phyloP scores from a whole-genome alignment of 176 grass and related monocot genomes.

The Saccharum officinarum region DNA sequence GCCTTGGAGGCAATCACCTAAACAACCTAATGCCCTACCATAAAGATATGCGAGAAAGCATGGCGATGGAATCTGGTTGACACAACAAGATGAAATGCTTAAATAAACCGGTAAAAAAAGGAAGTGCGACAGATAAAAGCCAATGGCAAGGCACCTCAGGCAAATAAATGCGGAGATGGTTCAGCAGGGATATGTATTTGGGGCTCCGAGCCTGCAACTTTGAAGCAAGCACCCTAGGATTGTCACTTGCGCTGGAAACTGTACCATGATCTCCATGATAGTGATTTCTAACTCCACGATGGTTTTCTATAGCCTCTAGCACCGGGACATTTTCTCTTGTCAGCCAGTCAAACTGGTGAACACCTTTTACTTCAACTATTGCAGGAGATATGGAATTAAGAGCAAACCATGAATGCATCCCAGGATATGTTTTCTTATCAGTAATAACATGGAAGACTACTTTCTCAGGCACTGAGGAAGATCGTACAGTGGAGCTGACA shows the following conservation, averaged over 20 bases:
- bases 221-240: conserved; percentile 86
- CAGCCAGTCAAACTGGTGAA: conserved; percentile 95
- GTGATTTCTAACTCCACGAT: conserved; percentile 77
- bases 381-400: conserved; percentile 84
- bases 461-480: conserved; percentile 67
- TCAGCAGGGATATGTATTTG: conserved; percentile 92
- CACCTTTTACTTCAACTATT: conserved; percentile 91
- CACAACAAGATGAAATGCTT: not conserved
- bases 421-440: conserved; percentile 94
- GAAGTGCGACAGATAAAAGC: conserved; percentile 13
- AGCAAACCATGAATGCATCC: conserved; percentile 99
- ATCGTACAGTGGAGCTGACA: conserved; percentile 70
- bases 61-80: conserved; percentile 4
- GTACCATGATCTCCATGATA: conserved; percentile 85
- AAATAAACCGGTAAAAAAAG: not conserved
- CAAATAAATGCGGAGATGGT: conserved; percentile 96
- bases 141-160: conserved; percentile 68
- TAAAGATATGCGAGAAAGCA: conserved; percentile 10
- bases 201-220: conserved; percentile 92
- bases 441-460: conserved; percentile 93
- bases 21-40: not conserved
- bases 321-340: conserved; percentile 95
- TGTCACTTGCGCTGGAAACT: conserved; percentile 60
- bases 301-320: conserved; percentile 89
- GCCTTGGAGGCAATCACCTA: not conserved